Conservation (phyloP, 768 basidiomycete species). For the Trametes coccinea region DNA sequence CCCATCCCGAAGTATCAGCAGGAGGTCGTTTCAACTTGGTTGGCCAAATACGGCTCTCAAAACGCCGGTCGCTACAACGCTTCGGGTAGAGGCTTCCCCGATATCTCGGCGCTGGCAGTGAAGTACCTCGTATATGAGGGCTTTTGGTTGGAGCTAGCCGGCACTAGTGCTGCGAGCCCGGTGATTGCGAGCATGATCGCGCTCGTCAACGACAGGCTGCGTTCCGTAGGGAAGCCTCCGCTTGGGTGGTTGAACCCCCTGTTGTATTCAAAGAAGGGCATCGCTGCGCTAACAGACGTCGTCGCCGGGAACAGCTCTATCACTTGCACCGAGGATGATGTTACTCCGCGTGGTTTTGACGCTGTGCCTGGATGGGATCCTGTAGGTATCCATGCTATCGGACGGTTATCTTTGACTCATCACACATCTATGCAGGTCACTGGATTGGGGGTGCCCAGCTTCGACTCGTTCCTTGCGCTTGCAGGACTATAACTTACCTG, state of each 20-base stretch:
- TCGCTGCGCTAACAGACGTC: conserved; percentile 34
- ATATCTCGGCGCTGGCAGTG: conserved; percentile 40
- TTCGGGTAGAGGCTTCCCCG: conserved; percentile 46
- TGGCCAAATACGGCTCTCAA: conserved; percentile 31
- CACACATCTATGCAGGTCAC: not conserved
- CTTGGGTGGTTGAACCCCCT: conserved; percentile 40
- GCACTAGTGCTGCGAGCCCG: conserved; percentile 36
- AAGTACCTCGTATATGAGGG: conserved; percentile 28
- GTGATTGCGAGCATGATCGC: conserved; percentile 36
- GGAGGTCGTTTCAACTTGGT: conserved; percentile 36
- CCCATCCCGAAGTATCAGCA: conserved; percentile 37
- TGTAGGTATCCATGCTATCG: not conserved
- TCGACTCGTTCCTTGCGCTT: not conserved
- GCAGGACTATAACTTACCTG: not conserved
- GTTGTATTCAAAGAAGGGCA: conserved; percentile 34
- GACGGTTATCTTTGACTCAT: too few species aligned
- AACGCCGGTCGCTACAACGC: conserved; percentile 31
- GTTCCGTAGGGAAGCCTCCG: conserved; percentile 29
- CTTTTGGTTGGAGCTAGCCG: conserved; percentile 24
- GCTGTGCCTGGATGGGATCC: conserved; percentile 5
- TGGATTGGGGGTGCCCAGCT: not conserved
- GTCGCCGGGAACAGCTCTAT: conserved; percentile 26
- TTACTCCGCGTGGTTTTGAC: not conserved
- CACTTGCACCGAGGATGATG: not conserved
- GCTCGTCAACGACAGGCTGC: conserved; percentile 36